Conservation (phyloP, 23 red algal genomes). For the Cyanidiococcus yangmingshanensis region DNA sequence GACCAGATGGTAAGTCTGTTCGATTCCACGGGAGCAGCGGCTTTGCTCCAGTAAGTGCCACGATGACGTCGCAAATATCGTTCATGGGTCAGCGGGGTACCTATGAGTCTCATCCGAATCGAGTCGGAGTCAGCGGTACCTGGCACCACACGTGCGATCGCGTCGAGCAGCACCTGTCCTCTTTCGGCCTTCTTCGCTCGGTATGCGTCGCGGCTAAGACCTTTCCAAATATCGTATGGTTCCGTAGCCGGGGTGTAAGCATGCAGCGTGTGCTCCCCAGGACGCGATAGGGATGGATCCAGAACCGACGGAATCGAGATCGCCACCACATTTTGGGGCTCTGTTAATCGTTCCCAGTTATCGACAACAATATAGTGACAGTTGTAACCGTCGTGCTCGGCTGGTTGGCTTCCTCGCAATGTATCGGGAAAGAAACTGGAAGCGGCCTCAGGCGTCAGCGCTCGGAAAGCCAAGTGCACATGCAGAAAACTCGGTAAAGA, state of each 20-base stretch:
- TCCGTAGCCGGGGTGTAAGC: conserved; percentile 83
- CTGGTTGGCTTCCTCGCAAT: conserved; percentile 22
- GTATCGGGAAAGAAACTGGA: neutral
- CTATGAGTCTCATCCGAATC: conserved; percentile 31
- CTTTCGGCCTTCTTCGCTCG: conserved; percentile 35
- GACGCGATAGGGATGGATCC: conserved; percentile 36
- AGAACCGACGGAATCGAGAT: conserved; percentile 53
- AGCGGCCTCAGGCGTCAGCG: neutral
- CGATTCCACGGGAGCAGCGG: conserved; percentile 22
- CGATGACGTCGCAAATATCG: conserved; percentile 35
- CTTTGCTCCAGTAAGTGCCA: conserved; percentile 52
- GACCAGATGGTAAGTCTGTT: conserved; percentile 28
- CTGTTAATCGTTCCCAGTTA: conserved; percentile 33
- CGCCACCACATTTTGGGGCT: conserved; percentile 49
- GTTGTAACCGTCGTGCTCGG: conserved; percentile 23
- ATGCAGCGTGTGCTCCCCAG: conserved; percentile 52
- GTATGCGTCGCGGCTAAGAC: conserved; percentile 35
- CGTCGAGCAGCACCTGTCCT: conserved; percentile 35
- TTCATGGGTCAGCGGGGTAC: conserved; percentile 51
- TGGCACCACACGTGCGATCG: conserved; percentile 35
- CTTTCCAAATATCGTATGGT: conserved; percentile 40
- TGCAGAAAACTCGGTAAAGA: conserved; percentile 48
- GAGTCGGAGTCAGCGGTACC: conserved; percentile 25
- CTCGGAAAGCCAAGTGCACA: conserved; percentile 42
- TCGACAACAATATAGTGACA: conserved; percentile 48